Base-by-base conservation (phyloP, 2,329 filamentous ascomycete genomes). In the Colletotrichum truncatum region DNA sequence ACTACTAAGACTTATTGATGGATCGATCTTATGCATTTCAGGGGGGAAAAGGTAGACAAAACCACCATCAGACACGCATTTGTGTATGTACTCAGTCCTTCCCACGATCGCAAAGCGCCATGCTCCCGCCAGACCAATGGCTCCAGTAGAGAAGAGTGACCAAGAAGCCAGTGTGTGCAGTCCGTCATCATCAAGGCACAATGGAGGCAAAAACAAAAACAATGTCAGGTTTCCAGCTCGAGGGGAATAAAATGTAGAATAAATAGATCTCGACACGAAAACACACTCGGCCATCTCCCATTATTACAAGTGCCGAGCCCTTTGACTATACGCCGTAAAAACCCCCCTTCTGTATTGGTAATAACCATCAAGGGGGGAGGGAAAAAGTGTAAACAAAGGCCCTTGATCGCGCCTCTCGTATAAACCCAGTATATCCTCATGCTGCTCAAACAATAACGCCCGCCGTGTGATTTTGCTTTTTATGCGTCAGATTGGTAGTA, bases 401-500 rank as follows among this genome's bases (percentile, higher is more conserved):
- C 63, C 46, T 34, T 53, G 23, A 49, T 49, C 25, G 48, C 60
- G 64, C 64, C 64, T 55, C 38, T 67, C 60, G 59, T 58, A 51
- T 60, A 65, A 66, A 36, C 48, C 60, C 53, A 21, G 38, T 39
- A 23, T 60, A 64, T 23, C 58, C 49, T 51, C 58, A 56, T 66
- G 57, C 57, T 53, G 54, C 54, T 54, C 57, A 49, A 51, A 63
- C 43, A 56, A 62, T 28, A 64, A 58, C 63, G 57, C 57, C 64
- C 53, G 49, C 48, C 53, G 25, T 55, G 26, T 48, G 39, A 16
- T 52, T 63, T 36, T 48, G 39, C 34, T 62, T 52, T n/a, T 70
- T 81, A 87, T 65, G 77, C 81, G 69, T 87, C 85, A 45, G 84
- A 85, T 71, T 49, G 46, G 46, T 83, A 86, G 70, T 86, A 88